Base-by-base conservation (phyloP, 1,284 basidiomycete species). In the Tilletia walkeri region DNA sequence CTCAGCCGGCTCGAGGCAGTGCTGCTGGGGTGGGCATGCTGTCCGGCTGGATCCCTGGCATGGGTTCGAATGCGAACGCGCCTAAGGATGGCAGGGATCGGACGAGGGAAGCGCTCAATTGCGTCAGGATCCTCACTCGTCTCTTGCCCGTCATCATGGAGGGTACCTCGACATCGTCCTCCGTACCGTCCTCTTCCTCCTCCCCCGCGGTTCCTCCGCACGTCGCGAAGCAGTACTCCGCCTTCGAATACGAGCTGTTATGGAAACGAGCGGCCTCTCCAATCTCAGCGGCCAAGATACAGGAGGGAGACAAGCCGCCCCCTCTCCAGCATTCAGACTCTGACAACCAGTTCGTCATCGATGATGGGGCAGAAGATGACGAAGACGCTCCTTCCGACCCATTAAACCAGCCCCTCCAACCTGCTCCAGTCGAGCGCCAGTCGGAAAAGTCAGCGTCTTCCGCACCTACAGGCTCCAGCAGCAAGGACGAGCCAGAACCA, bases 61-160 rank as follows among this genome's bases (percentile, higher is more conserved):
- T 38, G 12, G 53, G 49, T 6, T 10, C 47, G 20, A 12, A 16
- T 34, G 9, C 53, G 7, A 14, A 18, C 16, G 39, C 39, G 16
- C 18, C 18, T n/a, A 45, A 24, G 39, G 53, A 50, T 9, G 20
- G 48, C 48, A 73, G 80, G 10, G 75, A 82, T 54, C 67, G 81
- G 2, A 61, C 67, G 1, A 76, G 70, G 50, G 80, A 83, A 68
- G 80, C 75, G 4, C 73, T 83, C 41, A 83, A 83, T 54, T 80
- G 79, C 69, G 66, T 75, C 59, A 68, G 82, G 4, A 76, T 83
- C 30, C 72, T 83, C 5, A 77, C 80, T 5, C 72, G 82, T 7
- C 70, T 79, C 1, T 39, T 83, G 20, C 81, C 82, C 1, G 73
- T 79, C 4, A 66, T 83, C 4, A 68, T 75, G 68, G 73, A 75